phyloP scores from a whole-genome alignment of 345 rosid genomes.

The Chamaenerion angustifolium region DNA sequence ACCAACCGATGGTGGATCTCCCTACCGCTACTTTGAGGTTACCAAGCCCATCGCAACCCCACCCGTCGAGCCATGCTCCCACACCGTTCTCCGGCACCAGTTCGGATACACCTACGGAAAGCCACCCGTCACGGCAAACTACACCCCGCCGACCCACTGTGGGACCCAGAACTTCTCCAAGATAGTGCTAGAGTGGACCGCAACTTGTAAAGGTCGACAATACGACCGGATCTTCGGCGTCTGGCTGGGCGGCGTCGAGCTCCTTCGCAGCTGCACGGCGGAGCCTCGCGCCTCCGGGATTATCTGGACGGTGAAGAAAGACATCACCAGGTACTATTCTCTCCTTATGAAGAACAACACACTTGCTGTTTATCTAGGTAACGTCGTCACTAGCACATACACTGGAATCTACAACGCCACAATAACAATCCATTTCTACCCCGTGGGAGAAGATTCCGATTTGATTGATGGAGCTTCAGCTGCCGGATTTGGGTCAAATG shows the following conservation, averaged over 20 bases:
- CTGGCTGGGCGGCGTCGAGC: slow-evolving; percentile 83
- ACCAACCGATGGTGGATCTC: slow-evolving; percentile 13
- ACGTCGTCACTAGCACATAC: slow-evolving; percentile 44
- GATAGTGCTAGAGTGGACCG: slow-evolving; percentile 65
- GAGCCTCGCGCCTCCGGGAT: slow-evolving; percentile 66
- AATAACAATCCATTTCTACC: slow-evolving; percentile 53
- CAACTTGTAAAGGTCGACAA: slow-evolving; percentile 67
- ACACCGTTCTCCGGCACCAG: slow-evolving; percentile 49
- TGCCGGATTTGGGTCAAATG: slow-evolving; percentile 23
- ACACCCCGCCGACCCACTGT: slow-evolving; percentile 53
- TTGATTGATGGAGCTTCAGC: background rate
- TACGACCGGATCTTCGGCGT: slow-evolving; percentile 79
- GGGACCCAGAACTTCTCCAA: slow-evolving; percentile 38
- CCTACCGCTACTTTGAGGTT: slow-evolving; percentile 55
- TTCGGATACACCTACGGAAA: slow-evolving; percentile 56
- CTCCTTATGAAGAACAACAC: slow-evolving; percentile 44
- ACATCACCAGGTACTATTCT: slow-evolving; percentile 63
- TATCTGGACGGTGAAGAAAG: slow-evolving; percentile 68
- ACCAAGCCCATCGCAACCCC: slow-evolving; percentile 38
- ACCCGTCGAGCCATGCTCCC: slow-evolving; percentile 32
- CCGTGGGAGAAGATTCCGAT: slow-evolving; percentile 11
- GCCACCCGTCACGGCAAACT: slow-evolving; percentile 59
- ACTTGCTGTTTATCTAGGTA: slow-evolving; percentile 58
- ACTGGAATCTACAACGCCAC: slow-evolving; percentile 77
- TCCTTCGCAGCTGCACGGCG: slow-evolving; percentile 90